Percentiles rank a stretch among this genome's conserved stretches.
Conservation (phyloP, 1,284 basidiomycete genomes). For the Megacollybia platyphylla region DNA sequence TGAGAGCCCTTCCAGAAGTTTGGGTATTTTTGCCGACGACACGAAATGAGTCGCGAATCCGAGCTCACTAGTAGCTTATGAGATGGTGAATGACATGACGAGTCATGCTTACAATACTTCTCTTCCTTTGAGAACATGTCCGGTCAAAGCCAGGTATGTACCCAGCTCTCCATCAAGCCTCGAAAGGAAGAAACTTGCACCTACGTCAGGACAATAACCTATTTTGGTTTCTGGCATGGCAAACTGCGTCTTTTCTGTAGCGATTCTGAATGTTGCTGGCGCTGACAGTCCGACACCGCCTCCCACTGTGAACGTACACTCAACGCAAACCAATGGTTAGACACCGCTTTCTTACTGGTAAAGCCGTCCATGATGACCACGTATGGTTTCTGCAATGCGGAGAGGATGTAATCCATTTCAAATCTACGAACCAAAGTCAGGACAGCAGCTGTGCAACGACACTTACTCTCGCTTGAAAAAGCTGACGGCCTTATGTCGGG, state of each 20-base stretch:
- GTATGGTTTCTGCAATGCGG: slow-evolving; percentile 76
- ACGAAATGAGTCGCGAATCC: slow-evolving; percentile 90
- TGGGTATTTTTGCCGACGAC: slow-evolving; percentile 60
- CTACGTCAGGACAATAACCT: slow-evolving; percentile 85
- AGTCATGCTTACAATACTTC: slow-evolving; percentile 63
- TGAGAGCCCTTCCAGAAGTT: slow-evolving; percentile 50
- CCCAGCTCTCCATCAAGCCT: slow-evolving; percentile 88
- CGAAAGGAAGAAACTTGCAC: slow-evolving; percentile 82
- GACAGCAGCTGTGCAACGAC: slow-evolving; percentile 54
- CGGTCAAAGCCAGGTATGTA: slow-evolving; percentile 88
- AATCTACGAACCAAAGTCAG: slow-evolving; percentile 37
- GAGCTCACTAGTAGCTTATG: slow-evolving; percentile 47
- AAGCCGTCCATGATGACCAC: slow-evolving; percentile 85
- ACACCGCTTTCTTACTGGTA: slow-evolving; percentile 53
- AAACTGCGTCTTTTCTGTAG: slow-evolving; percentile 85
- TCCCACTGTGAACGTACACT: slow-evolving; percentile 56
- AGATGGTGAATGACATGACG: slow-evolving; percentile 4
- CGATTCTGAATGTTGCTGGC: slow-evolving; percentile 86
- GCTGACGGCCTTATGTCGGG: slow-evolving; percentile 51
- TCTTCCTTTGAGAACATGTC: slow-evolving; percentile 60
- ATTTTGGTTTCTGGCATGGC: slow-evolving; percentile 99
- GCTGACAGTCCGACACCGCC: slow-evolving; percentile 88
- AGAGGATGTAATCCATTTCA: slow-evolving; percentile 79
- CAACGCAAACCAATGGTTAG: slow-evolving; percentile 6
- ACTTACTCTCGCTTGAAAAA: slow-evolving; percentile 88